phyloP scores from a whole-genome alignment of 768 basidiomycete species.

The Mycena polygramma region DNA sequence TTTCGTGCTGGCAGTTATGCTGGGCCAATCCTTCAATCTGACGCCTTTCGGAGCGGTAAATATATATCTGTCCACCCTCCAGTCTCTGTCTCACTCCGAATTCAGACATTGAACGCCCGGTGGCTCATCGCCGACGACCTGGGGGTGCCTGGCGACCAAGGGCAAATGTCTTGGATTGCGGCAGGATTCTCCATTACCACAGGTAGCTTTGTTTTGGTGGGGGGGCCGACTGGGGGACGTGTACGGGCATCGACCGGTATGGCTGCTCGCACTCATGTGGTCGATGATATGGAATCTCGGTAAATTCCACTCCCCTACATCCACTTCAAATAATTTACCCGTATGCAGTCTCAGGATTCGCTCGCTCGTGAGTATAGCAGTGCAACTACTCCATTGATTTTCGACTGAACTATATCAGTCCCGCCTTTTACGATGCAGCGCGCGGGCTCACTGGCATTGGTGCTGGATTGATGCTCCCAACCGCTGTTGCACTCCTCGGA shows the following conservation, averaged over 20 bases:
- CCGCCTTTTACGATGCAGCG: constrained; percentile 21
- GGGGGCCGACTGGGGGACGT: constrained; percentile 21
- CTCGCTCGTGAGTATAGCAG: constrained; percentile 9
- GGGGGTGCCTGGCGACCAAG: constrained; percentile 6
- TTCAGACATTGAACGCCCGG: constrained; percentile 10
- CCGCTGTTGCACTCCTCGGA: constrained; percentile 18
- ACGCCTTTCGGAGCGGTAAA: constrained; percentile 19
- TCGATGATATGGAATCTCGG: constrained; percentile 23
- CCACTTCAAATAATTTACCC: neutral
- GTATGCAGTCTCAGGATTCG: constrained; percentile 18
- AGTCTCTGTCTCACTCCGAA: neutral
- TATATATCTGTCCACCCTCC: neutral
- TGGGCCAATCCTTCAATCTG: constrained; percentile 22
- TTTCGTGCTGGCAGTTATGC: constrained; percentile 21
- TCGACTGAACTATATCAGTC: neutral
- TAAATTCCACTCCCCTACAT: neutral
- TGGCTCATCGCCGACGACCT: constrained; percentile 21
- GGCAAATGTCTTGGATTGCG: constrained; percentile 23
- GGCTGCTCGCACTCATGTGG: constrained; percentile 7
- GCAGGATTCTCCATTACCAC: constrained; percentile 22
- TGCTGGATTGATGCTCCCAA: constrained; percentile 18
- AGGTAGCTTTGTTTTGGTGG: constrained; percentile 21
- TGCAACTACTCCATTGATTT: neutral
- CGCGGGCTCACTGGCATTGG: constrained; percentile 20
- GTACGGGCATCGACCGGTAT: constrained; percentile 14